These are phyloP conservation scores for Durio zibethinus DNA, from an alignment of 345 rosid genomes.

Conservation along the genomic window DNA sequence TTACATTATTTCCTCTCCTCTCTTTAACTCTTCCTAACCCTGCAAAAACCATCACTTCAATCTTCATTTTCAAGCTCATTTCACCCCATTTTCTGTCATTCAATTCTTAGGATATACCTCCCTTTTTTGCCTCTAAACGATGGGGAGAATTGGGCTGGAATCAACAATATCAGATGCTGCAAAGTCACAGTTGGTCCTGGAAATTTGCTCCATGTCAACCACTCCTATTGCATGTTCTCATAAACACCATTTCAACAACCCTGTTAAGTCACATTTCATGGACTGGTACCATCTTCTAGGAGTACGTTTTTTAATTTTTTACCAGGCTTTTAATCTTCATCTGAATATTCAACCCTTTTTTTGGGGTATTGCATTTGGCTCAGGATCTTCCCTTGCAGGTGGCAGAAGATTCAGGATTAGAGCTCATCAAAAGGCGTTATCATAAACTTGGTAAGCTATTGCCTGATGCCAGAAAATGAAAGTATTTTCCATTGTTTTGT, in stretches of 20 bases:
- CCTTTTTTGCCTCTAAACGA: background rate
- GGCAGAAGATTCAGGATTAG: slow-evolving; percentile 60
- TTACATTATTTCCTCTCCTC: background rate
- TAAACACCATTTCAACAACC: slow-evolving; percentile 9
- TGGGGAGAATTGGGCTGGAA: slow-evolving; percentile 49
- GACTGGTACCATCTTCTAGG: slow-evolving; percentile 90
- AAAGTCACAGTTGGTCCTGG: slow-evolving; percentile 49
- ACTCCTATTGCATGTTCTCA: slow-evolving; percentile 52
- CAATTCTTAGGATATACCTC: background rate
- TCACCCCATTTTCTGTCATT: background rate
- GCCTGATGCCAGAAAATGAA: background rate
- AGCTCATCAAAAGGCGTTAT: slow-evolving; percentile 60
- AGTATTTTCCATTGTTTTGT: background rate
- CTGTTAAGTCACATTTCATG: slow-evolving; percentile 45
- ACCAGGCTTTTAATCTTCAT: background rate
- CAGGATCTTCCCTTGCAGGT: slow-evolving; percentile 37
- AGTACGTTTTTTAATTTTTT: slow-evolving; percentile 38
- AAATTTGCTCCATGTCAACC: slow-evolving; percentile 62
- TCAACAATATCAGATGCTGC: slow-evolving; percentile 21
- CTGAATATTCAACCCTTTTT: background rate
- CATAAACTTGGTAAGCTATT: slow-evolving; percentile 61
- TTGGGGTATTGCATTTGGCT: slow-evolving; percentile 7
- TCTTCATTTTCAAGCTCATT: slow-evolving; percentile 1
- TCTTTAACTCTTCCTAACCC: slow-evolving; percentile 5
- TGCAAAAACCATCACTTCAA: background rate